Conservation (phyloP, 441 rosid species). For the Cnidoscolus chayamansa region DNA sequence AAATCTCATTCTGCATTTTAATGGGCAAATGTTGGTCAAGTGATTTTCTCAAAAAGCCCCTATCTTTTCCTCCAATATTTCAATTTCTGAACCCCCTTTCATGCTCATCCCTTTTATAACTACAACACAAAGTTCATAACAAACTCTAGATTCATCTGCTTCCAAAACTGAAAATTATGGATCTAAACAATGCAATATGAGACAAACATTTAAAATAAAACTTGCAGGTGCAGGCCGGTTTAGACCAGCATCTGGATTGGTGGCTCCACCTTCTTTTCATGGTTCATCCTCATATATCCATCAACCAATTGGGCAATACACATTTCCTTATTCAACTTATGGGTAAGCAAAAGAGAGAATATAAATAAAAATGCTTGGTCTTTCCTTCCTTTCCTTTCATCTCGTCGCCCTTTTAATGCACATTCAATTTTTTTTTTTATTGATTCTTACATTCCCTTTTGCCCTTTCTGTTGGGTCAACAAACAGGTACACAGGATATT, state of each 20-base stretch:
- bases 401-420: not conserved
- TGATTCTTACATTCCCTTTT: slow-evolving; percentile 10
- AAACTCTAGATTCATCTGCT: not conserved
- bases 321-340: slow-evolving; percentile 63
- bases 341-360: slow-evolving; percentile 45
- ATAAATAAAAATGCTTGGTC: not conserved
- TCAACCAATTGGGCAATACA: slow-evolving; percentile 52
- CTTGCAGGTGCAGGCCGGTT: slow-evolving; percentile 54
- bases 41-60: not conserved
- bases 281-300: slow-evolving; percentile 49
- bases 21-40: not conserved
- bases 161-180: slow-evolving; percentile 16
- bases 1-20: not conserved
- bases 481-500: slow-evolving; percentile 57
- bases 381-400: not conserved
- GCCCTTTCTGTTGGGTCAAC: slow-evolving; percentile 11
- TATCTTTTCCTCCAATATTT: not conserved
- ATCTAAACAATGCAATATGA: slow-evolving; percentile 14
- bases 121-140: not conserved
- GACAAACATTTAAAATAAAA: slow-evolving; percentile 2
- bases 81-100: not conserved
- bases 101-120: not conserved
- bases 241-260: slow-evolving; percentile 49
- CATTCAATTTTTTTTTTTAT: slow-evolving; percentile 14
- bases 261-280: slow-evolving; percentile 49